A percentile compares a stretch with the other conserved stretches of the same genome.
Evolutionary conservation across 202 grass and related monocot genomes (phyloP).

Genomic region (Schoenoplectus tabernaemontani): DNA sequence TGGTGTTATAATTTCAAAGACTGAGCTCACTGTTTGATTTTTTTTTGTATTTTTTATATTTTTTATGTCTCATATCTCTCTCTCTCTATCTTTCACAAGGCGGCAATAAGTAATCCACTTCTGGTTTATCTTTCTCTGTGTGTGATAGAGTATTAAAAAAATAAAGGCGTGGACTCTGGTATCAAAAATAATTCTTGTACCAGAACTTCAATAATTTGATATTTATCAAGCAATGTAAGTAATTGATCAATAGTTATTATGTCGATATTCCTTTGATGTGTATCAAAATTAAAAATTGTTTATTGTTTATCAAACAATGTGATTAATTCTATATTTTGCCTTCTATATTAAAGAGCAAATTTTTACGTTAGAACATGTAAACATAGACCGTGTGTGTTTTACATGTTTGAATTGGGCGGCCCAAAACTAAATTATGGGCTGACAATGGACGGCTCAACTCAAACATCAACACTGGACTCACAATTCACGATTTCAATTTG

Average conservation of each 20-base stretch:
- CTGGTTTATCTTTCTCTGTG: background rate
- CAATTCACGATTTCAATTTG: too few species aligned
- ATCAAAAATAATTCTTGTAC: background rate
- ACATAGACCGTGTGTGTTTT: background rate
- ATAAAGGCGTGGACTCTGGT: background rate
- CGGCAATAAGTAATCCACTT: background rate
- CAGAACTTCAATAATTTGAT: background rate
- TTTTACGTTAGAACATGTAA: too few species aligned
- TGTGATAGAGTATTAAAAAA: background rate
- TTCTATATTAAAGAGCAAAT: too few species aligned
- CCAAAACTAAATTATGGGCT: too few species aligned
- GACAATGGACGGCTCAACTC: too few species aligned
- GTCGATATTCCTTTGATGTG: background rate
- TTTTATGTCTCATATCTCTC: background rate
- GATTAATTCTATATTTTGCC: background rate
- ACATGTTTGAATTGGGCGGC: background rate
- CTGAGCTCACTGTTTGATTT: conserved; percentile 41
- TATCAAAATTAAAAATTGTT: background rate
- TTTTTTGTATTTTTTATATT: background rate
- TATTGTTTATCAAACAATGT: background rate
- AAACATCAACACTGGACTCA: too few species aligned
- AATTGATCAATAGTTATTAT: background rate
- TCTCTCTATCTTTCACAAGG: background rate
- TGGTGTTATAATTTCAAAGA: conserved; percentile 60
- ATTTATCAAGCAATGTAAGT: conserved; percentile 1